Evolutionary conservation across 768 basidiomycete species (phyloP).

Genomic region (Rhizopogon vesiculosus): DNA sequence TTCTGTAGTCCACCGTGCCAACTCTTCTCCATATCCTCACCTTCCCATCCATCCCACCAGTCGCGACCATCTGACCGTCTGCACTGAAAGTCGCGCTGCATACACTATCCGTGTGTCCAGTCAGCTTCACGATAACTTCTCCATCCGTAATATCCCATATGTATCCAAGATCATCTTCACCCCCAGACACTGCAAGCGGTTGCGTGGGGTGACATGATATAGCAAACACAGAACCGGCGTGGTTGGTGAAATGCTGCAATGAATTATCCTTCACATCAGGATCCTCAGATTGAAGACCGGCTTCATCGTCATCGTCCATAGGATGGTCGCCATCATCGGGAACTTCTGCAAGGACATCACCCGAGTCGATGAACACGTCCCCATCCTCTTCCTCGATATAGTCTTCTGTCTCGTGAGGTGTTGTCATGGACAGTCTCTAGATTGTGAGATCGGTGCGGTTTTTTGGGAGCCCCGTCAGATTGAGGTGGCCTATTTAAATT

Average conservation of each 20-base stretch:
- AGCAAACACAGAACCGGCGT: slow-evolving; percentile 77
- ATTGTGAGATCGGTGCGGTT: background rate
- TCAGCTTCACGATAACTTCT: slow-evolving; percentile 75
- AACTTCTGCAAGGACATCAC: slow-evolving; percentile 63
- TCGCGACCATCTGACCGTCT: slow-evolving; percentile 91
- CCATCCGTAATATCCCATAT: slow-evolving; percentile 88
- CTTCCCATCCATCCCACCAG: slow-evolving; percentile 97
- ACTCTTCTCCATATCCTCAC: slow-evolving; percentile 90
- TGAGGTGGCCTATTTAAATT: background rate
- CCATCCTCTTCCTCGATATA: slow-evolving; percentile 37
- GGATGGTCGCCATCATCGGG: slow-evolving; percentile 60
- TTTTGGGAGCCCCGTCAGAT: slow-evolving; percentile 1
- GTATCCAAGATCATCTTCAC: slow-evolving; percentile 93
- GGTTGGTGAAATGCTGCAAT: slow-evolving; percentile 63
- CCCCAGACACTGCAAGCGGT: slow-evolving; percentile 85
- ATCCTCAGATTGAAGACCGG: slow-evolving; percentile 38
- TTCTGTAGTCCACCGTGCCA: slow-evolving; percentile 63
- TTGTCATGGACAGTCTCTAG: slow-evolving; percentile 14
- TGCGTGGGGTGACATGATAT: slow-evolving; percentile 78
- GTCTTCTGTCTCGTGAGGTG: slow-evolving; percentile 34
- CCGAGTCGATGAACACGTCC: slow-evolving; percentile 59
- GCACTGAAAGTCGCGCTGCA: slow-evolving; percentile 70
- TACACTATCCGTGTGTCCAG: slow-evolving; percentile 93
- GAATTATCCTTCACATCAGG: slow-evolving; percentile 52
- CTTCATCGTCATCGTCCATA: slow-evolving; percentile 71